Percentiles rank a stretch among this genome's conserved stretches.
phyloP scores from a whole-genome alignment of 345 rosid species.

The Lumnitzera littorea region DNA sequence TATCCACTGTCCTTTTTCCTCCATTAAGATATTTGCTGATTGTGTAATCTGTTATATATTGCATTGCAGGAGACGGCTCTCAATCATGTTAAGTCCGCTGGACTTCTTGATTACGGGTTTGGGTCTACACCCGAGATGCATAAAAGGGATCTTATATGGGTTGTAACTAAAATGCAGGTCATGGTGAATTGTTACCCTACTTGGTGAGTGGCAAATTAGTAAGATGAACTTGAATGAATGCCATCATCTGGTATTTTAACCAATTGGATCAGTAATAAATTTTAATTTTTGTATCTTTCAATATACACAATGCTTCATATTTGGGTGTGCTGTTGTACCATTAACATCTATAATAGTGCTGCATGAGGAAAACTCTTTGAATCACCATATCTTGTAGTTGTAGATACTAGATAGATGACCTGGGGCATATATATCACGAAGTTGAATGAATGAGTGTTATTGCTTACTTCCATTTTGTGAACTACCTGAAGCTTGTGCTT shows the following conservation, averaged over 20 bases:
- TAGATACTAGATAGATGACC: no score
- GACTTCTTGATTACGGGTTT: constrained; percentile 89
- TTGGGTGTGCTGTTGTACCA: no score
- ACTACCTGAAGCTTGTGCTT: not conserved
- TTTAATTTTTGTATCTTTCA: no score
- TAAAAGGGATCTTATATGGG: constrained; percentile 92
- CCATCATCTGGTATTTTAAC: no score
- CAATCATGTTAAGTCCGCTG: constrained; percentile 78
- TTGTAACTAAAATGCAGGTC: constrained; percentile 84
- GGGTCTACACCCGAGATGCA: constrained; percentile 96
- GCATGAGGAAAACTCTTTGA: no score
- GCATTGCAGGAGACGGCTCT: constrained; percentile 82
- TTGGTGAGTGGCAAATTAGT: constrained; percentile 47
- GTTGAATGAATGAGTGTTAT: no score
- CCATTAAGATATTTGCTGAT: not conserved
- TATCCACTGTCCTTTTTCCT: no score
- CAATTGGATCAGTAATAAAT: no score
- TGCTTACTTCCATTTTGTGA: not conserved
- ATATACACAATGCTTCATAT: no score
- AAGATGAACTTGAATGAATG: not conserved
- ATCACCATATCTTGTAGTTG: no score
- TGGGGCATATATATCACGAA: no score
- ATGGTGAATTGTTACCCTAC: constrained; percentile 86
- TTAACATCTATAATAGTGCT: no score
- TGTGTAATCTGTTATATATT: not conserved